Evolutionary conservation across 2,329 filamentous ascomycete species (phyloP).

Genomic region (Sarocladium oryzae): DNA sequence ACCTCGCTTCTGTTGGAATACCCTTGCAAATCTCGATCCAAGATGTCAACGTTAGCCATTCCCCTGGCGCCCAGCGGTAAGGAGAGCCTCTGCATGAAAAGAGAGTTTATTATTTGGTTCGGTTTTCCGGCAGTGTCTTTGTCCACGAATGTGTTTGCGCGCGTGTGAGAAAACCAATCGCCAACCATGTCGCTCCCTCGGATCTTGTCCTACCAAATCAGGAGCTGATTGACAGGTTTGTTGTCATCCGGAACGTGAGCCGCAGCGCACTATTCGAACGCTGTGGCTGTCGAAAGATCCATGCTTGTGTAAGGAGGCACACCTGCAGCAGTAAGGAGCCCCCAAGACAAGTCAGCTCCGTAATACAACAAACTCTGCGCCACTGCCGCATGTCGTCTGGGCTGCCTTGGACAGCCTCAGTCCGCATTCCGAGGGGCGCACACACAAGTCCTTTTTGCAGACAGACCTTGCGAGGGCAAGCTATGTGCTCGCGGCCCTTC

Average conservation of each 20-base stretch:
- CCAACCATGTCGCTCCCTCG: background rate
- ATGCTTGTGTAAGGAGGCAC: no score
- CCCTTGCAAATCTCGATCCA: background rate
- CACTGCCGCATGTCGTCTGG: background rate
- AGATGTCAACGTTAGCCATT: background rate
- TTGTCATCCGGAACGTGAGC: background rate
- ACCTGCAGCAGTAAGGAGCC: no score
- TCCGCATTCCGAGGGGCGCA: background rate
- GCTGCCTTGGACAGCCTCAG: background rate
- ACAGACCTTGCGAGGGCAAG: background rate
- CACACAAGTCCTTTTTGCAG: no score
- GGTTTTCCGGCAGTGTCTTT: no score
- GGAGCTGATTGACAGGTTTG: background rate
- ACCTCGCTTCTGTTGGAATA: background rate
- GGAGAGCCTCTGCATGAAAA: no score
- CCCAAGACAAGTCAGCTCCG: background rate
- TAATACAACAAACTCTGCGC: background rate
- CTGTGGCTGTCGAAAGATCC: background rate
- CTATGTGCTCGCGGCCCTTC: background rate
- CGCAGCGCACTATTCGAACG: no score
- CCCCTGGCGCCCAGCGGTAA: background rate
- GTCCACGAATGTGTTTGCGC: no score
- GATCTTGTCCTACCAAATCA: background rate
- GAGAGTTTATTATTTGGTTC: no score
- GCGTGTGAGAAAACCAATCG: no score